phyloP scores from a whole-genome alignment of 179 eudicot genomes.

The Pouteria campechiana region DNA sequence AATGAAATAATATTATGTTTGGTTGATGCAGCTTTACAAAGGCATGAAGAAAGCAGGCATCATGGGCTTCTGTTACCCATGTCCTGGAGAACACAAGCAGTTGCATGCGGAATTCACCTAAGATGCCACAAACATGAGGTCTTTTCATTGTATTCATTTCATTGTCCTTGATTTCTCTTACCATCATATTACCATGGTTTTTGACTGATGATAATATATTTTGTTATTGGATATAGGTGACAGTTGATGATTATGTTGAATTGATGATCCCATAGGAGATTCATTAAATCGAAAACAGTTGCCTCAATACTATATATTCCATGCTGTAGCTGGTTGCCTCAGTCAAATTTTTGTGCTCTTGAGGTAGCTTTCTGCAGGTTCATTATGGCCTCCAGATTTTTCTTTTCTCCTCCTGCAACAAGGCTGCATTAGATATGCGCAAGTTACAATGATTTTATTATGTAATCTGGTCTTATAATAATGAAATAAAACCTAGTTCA shows the following conservation, averaged over 20 bases:
- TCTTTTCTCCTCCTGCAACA: too few relatives aligned
- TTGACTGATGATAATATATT: background rate
- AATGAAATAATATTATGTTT: too few relatives aligned
- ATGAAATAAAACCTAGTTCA: too few relatives aligned
- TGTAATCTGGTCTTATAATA: too few relatives aligned
- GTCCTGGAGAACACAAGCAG: conserved; percentile 78
- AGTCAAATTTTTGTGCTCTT: too few relatives aligned
- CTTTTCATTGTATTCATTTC: background rate
- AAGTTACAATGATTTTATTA: too few relatives aligned
- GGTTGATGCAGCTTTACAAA: conserved; percentile 62
- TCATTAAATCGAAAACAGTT: conserved; percentile 43
- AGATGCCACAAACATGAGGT: conserved; percentile 48
- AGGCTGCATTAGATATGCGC: too few relatives aligned
- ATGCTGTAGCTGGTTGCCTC: too few relatives aligned
- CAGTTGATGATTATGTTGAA: conserved; percentile 59
- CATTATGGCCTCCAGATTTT: too few relatives aligned
- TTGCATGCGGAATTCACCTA: conserved; percentile 58
- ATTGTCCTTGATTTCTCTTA: background rate
- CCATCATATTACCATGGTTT: background rate
- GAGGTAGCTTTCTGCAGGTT: too few relatives aligned
- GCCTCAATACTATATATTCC: too few relatives aligned
- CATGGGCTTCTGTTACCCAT: conserved; percentile 97
- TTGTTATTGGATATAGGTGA: conserved; percentile 29
- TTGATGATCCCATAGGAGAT: conserved; percentile 55
- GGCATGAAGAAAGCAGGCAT: conserved; percentile 97